Conservation (phyloP, 2,329 filamentous ascomycete genomes). For the Plectosphaerella cucumerina region DNA sequence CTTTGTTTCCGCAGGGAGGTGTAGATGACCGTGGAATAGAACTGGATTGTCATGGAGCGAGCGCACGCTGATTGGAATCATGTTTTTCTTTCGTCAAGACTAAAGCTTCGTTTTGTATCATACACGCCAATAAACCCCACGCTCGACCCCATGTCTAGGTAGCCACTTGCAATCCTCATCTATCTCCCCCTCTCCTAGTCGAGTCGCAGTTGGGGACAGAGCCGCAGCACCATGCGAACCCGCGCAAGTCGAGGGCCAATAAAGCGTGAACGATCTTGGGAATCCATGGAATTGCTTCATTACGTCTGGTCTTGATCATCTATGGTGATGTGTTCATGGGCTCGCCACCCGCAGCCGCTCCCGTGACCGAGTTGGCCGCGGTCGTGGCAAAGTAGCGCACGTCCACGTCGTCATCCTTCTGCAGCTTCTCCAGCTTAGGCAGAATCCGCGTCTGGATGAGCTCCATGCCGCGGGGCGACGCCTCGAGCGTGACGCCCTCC, state of each 20-base stretch:
- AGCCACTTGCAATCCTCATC: not conserved
- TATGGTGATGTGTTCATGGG: constrained; percentile 65
- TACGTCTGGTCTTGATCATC: constrained; percentile 35
- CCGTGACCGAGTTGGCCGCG: constrained; percentile 61
- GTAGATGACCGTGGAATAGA: not conserved
- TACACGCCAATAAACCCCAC: not conserved
- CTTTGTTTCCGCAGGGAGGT: constrained; percentile 64
- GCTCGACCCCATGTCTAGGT: not conserved
- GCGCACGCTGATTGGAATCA: too few relatives aligned
- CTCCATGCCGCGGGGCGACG: constrained; percentile 70
- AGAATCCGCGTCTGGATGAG: constrained; percentile 83
- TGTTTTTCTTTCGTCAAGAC: not conserved
- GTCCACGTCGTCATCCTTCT: constrained; percentile 96
- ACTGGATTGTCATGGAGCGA: not conserved
- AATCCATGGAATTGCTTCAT: constrained; percentile 44
- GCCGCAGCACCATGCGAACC: too few relatives aligned
- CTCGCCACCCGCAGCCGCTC: constrained; percentile 43
- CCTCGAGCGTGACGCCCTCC: constrained; percentile 55
- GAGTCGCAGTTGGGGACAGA: not conserved
- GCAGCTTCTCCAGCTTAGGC: constrained; percentile 88
- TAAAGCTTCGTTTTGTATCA: constrained; percentile 13
- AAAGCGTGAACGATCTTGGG: constrained; percentile 28
- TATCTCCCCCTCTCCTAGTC: not conserved
- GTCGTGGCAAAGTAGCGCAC: constrained; percentile 97
- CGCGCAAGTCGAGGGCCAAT: too few relatives aligned